Evolutionary conservation across 768 basidiomycete species (phyloP).

Genomic region (Baorangia bicolor): DNA sequence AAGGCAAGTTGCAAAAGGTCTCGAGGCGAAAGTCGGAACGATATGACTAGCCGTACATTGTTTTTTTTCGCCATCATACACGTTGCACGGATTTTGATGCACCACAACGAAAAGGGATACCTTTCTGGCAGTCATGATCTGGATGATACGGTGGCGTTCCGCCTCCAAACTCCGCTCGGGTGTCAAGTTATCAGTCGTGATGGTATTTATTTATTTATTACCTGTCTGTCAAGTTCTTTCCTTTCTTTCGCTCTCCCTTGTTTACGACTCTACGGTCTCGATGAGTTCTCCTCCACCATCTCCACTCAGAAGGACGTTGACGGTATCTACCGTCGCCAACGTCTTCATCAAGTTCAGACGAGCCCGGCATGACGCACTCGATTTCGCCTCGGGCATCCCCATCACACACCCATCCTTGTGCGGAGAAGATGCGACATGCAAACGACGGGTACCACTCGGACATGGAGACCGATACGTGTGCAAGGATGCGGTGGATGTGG

Average conservation of each 20-base stretch:
- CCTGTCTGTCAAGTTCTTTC: neutral
- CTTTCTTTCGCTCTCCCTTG: neutral
- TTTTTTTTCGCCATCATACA: conserved; percentile 4
- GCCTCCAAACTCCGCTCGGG: conserved; percentile 23
- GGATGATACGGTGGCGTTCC: neutral
- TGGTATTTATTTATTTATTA: conserved; percentile 7
- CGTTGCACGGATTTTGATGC: conserved; percentile 10
- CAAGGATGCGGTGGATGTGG: conserved; percentile 59
- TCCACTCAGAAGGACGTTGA: conserved; percentile 22
- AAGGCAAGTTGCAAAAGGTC: neutral
- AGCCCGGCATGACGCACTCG: conserved; percentile 33
- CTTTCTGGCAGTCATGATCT: neutral
- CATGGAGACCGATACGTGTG: conserved; percentile 53
- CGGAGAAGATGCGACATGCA: conserved; percentile 27
- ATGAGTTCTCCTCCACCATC: conserved; percentile 26
- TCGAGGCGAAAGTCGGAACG: conserved; percentile 3
- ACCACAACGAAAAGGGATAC: neutral
- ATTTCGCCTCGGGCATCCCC: conserved; percentile 39
- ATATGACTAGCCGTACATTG: neutral
- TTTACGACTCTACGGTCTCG: neutral
- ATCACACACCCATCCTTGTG: conserved; percentile 36
- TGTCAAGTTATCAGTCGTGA: neutral
- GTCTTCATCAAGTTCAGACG: conserved; percentile 55
- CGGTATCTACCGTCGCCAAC: conserved; percentile 44
- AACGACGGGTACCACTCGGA: conserved; percentile 32